phyloP scores from a whole-genome alignment of 139 green algal species.

The Volvox reticuliferus region DNA sequence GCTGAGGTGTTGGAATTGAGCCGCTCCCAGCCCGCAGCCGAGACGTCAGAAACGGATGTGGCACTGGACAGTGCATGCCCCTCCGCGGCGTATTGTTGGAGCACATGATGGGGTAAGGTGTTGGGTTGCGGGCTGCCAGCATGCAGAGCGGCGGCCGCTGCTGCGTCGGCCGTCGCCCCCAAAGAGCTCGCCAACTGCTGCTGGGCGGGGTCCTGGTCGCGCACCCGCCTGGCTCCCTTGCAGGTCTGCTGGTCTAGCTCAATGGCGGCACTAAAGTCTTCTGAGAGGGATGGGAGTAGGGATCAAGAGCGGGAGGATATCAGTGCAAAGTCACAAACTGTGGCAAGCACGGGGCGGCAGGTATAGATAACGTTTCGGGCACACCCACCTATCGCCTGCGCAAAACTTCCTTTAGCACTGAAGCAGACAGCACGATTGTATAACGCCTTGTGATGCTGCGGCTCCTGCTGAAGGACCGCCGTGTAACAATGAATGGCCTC shows the following conservation, averaged over 20 bases:
- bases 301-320: no score
- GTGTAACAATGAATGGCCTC: conserved; percentile 77
- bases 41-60: conserved; percentile 13
- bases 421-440: conserved; percentile 80
- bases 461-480: conserved; percentile 73
- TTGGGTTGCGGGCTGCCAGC: background rate
- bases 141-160: background rate
- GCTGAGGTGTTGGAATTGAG: conserved; percentile 1
- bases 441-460: conserved; percentile 79
- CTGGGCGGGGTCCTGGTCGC: conserved; percentile 20
- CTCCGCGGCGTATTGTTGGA: conserved; percentile 4
- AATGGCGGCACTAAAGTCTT: conserved; percentile 25
- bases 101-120: conserved; percentile 15
- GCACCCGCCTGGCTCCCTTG: background rate
- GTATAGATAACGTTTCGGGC: background rate
- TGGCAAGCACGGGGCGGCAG: no score
- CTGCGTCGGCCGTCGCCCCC: background rate
- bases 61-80: background rate
- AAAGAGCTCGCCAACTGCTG: background rate
- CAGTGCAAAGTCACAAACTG: no score
- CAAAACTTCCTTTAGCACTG: conserved; percentile 78
- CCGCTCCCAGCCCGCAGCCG: conserved; percentile 23
- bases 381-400: conserved; percentile 73
- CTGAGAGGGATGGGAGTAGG: background rate
- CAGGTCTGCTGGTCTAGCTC: conserved; percentile 3